Conservation (phyloP, 2,329 filamentous ascomycete species). For the Trichoderma cornu-damae region DNA sequence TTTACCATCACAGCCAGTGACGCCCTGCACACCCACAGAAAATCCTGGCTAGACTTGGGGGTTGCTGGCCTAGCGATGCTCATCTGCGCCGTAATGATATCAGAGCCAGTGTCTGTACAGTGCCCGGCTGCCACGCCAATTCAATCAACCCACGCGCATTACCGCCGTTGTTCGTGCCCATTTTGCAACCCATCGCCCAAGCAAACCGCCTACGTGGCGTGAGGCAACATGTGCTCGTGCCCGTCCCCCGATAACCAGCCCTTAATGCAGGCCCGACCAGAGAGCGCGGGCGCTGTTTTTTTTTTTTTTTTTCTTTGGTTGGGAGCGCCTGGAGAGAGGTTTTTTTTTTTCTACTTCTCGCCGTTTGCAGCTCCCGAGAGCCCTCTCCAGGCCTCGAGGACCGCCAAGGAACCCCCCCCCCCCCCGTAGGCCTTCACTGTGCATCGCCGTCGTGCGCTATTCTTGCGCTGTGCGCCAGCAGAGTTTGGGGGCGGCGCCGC, state of each 20-base stretch:
- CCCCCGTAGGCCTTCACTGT: conserved; percentile 4
- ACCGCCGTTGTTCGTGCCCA: not conserved
- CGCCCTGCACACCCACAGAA: not conserved
- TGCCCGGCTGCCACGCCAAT: conserved; percentile 1
- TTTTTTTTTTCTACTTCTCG: not conserved
- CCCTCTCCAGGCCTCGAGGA: not conserved
- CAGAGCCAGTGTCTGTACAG: conserved; percentile 1
- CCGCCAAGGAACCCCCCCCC: conserved; percentile 4
- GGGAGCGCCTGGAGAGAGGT: not conserved
- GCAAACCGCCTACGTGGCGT: conserved; percentile 9
- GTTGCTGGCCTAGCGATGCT: conserved; percentile 9
- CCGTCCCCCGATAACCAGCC: not conserved
- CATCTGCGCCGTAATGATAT: conserved; percentile 4
- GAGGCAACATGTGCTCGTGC: conserved; percentile 12
- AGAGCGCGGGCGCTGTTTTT: conserved; percentile 4
- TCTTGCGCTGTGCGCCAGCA: conserved; percentile 7
- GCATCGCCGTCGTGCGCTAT: conserved; percentile 8
- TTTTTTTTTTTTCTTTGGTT: no score
- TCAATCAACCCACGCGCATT: not conserved
- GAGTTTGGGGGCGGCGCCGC: conserved; percentile 10
- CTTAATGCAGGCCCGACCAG: not conserved
- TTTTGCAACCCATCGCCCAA: not conserved
- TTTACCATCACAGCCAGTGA: conserved; percentile 5
- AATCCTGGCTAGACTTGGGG: not conserved
- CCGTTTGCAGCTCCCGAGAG: not conserved